A percentile compares a stretch with the other conserved stretches of the same genome.
phyloP scores from a whole-genome alignment of 805 yeast species.

The Kodamaea lidongshanica region DNA sequence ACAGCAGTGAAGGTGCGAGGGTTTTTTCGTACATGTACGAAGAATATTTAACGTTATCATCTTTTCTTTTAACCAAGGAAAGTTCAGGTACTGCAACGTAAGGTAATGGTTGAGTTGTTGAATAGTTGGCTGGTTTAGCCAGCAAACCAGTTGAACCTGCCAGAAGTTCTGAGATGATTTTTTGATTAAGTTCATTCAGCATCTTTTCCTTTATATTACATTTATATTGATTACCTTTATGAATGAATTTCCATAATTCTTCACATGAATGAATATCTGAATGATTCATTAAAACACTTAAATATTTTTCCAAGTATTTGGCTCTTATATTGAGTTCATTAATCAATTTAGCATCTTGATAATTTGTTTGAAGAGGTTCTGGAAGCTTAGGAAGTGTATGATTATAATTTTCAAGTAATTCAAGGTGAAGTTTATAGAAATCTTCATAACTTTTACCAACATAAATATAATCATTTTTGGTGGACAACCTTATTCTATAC shows the following conservation, averaged over 20 bases:
- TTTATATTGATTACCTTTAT: conserved; percentile 4
- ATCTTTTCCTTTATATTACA: conserved; percentile 1
- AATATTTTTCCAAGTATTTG: conserved; percentile 21
- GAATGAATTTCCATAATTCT: conserved; percentile 6
- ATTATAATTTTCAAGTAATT: conserved; percentile 8
- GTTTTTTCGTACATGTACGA: conserved; percentile 12
- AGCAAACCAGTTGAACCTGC: conserved; percentile 17
- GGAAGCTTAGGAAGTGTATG: conserved; percentile 25
- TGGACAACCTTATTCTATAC: conserved; percentile 27
- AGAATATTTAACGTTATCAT: conserved; percentile 12
- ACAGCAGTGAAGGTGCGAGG: conserved; percentile 15
- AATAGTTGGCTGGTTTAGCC: conserved; percentile 10
- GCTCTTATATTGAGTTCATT: conserved; percentile 14
- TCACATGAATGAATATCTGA: not conserved
- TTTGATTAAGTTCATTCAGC: conserved; percentile 1
- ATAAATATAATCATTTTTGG: conserved; percentile 15
- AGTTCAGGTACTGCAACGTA: conserved; percentile 7
- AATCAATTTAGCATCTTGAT: conserved; percentile 6
- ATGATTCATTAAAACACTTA: conserved; percentile 2
- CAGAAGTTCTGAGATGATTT: conserved; percentile 10
- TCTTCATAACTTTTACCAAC: conserved; percentile 32
- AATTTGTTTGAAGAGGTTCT: conserved; percentile 18
- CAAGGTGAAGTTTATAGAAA: conserved; percentile 28
- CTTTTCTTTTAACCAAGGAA: not conserved
- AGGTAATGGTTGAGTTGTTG: conserved; percentile 23